Evolutionary conservation across 2,329 filamentous ascomycete species (phyloP), one percentile per base, ranked within the genome.

Genomic region (Fusarium continuum): DNA sequence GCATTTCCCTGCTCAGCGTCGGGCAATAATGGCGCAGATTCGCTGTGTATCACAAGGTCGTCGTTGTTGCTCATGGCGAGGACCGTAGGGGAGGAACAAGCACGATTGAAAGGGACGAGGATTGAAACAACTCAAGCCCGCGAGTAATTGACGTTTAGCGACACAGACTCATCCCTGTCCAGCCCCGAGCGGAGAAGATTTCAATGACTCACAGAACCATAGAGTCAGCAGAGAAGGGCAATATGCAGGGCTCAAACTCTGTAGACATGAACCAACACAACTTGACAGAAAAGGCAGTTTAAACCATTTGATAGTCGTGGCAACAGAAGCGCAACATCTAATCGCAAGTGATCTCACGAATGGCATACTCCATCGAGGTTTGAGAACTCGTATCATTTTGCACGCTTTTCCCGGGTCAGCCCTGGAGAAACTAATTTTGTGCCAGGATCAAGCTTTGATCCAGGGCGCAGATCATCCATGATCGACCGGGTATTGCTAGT

Each of bases 1-100:
- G 32, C 36, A n/a, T 48, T 9, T 22, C 7, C n/a, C 2, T 44
- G 9, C 8, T 60, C 34, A 6, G 17, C 6, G 10, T 34, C 38
- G 5, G 48, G 40, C 3, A 70, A 17, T 39, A 70, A 34, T 22
- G 68, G 64, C 3, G 57, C 31, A 14, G 58, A 51, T 50, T 70
- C 68, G 11, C 43, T 40, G 2, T 26, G 7, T 2, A 43, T 19
- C 2, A 35, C 19, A 20, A 62, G 35, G n/a, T 44, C 25, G 14
- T 11, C 5, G 11, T 26, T 20, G 11, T 45, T 19, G 8, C 47
- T 55, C 65, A 66, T 68, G 13, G 19, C 25, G 34, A 45, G 19
- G 14, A 29, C 34, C 28, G 22, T 17, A 40, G 39, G 40, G 25
- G 17, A 11, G 34, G 34, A 14, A 20, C 6, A 20, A 7, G 4